Percentiles rank a stretch among this genome's conserved stretches.
These are phyloP conservation scores for Leccinum cinnamomeum DNA, from an alignment of 1,284 basidiomycete species.

Conservation along the genomic window DNA sequence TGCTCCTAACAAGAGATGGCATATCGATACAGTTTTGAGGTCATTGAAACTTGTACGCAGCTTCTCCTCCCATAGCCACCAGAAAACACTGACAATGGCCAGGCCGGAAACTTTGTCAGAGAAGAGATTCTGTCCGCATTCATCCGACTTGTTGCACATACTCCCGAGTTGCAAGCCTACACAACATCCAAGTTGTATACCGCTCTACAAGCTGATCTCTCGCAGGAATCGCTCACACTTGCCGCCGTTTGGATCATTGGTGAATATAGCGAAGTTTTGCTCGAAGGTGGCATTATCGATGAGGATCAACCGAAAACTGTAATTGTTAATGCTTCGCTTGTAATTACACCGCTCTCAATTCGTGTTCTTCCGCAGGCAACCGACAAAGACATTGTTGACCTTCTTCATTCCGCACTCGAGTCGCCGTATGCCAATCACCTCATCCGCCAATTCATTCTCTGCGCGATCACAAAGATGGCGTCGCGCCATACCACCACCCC, in stretches of 20 bases:
- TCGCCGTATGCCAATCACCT: slow-evolving; percentile 95
- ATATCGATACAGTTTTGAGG: slow-evolving; percentile 96
- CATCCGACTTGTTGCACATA: slow-evolving; percentile 95
- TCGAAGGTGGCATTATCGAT: slow-evolving; percentile 88
- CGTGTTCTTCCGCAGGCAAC: slow-evolving; percentile 49
- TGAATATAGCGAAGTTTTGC: slow-evolving; percentile 91
- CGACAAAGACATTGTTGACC: slow-evolving; percentile 84
- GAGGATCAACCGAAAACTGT: slow-evolving; percentile 80
- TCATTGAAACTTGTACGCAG: slow-evolving; percentile 84
- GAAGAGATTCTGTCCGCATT: slow-evolving; percentile 97
- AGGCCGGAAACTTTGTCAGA: slow-evolving; percentile 98
- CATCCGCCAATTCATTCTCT: slow-evolving; percentile 90
- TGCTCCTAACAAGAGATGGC: slow-evolving; percentile 98
- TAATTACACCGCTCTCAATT: slow-evolving; percentile 5
- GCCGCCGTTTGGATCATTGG: slow-evolving; percentile 96
- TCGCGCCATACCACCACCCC: slow-evolving; percentile 67
- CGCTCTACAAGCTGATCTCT: slow-evolving; percentile 88
- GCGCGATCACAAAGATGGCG: slow-evolving; percentile 88
- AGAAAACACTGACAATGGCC: slow-evolving; percentile 1
- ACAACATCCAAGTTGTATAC: slow-evolving; percentile 92
- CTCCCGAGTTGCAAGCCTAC: slow-evolving; percentile 95
- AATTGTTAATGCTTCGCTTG: slow-evolving; percentile 19
- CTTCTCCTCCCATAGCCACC: not conserved
- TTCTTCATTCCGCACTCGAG: slow-evolving; percentile 85
- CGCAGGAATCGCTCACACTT: slow-evolving; percentile 93